Conservation (phyloP, 768 basidiomycete genomes). For the Tricholomella constricta region DNA sequence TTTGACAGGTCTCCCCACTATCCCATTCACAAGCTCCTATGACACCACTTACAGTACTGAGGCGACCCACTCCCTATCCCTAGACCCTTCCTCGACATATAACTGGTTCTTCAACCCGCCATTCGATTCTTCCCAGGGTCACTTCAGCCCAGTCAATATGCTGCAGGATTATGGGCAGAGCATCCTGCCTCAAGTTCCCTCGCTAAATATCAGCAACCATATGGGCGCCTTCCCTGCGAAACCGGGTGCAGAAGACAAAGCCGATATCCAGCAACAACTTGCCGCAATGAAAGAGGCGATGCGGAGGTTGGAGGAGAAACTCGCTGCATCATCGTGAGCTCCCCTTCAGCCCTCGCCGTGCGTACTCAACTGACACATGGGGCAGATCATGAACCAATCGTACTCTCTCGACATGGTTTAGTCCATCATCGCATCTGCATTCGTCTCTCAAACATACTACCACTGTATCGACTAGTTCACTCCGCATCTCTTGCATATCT, state of each 20-base stretch:
- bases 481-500: not conserved
- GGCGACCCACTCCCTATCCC: not conserved
- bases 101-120: not conserved
- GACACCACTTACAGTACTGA: not conserved
- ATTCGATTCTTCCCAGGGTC: not conserved
- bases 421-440: too few species aligned
- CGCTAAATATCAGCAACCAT: not conserved
- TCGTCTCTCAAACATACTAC: not conserved
- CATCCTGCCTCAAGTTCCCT: not conserved
- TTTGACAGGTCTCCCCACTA: slow-evolving; percentile 1
- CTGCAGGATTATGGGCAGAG: not conserved
- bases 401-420: not conserved
- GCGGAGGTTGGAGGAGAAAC: slow-evolving; percentile 8
- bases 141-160: not conserved
- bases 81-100: not conserved
- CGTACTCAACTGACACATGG: not conserved
- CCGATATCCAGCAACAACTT: not conserved
- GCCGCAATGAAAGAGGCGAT: slow-evolving; percentile 11
- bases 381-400: too few species aligned
- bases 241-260: not conserved
- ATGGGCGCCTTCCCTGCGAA: too few species aligned
- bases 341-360: not conserved
- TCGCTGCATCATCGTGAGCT: slow-evolving; percentile 2
- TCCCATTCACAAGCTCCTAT: not conserved
- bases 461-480: not conserved